Evolutionary conservation across 495 filamentous ascomycete genomes (phyloP), one percentile per base, ranked within the genome.

Genomic region (Delitschia confertaspora): DNA sequence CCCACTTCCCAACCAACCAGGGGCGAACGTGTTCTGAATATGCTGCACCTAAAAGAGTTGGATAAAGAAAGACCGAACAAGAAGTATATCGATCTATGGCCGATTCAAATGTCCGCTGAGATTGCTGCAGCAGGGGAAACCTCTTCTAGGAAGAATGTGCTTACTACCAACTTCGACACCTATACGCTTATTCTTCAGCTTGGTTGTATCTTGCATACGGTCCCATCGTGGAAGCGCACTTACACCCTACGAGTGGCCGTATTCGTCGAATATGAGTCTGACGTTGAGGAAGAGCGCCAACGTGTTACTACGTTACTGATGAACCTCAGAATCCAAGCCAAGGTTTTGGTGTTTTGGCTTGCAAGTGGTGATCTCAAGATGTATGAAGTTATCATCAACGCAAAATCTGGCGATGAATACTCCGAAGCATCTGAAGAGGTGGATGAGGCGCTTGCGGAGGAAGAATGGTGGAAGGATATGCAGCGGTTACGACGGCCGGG

Each of bases 81-180:
- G 59, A 83, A 79, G 52, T 89, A 78, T 49, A 88, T 93, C 39
- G 86, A 93, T 51, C 66, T 93, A 7, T 93, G 85, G 85, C 85
- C 85, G 0, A 88, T 93, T 45, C 85, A 79, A 56, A 79, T 75
- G 75, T 85, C 83, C 8, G 85, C 86, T 22, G 84, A 87, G 46
- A 74, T 91, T 32, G 65, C 69, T 2, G 70, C 78, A 5, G 49
- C 44, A n/a, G 8, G 78, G 14, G 48, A 49, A 1, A 42, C 45
- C 16, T 30, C 31, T 3, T 44, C 38, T 9, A 75, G 74, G 43
- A 69, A 72, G 35, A 88, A 79, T 55, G 72, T 89, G 13, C 57
- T 85, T 33, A 93, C 86, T 2, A 91, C 86, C 0, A 93, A 93
- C 51, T 93, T 93, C 60, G 86, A 93, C 56, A 93, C 85, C 6